phyloP scores from a whole-genome alignment of 768 basidiomycete species.

The Boletales sp. region DNA sequence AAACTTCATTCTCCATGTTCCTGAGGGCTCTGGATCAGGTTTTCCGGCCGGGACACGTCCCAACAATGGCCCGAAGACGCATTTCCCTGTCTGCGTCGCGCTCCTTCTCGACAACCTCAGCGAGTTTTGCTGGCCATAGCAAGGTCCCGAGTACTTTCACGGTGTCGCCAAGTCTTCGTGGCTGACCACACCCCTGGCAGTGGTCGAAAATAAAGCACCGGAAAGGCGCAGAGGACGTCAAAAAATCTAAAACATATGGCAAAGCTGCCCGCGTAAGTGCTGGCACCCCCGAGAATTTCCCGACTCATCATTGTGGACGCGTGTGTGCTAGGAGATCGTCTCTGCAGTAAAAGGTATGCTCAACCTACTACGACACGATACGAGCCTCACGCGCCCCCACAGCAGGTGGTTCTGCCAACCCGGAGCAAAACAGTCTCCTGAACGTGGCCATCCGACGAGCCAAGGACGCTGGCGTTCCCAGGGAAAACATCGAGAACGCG shows the following conservation, averaged over 20 bases:
- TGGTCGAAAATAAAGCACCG: constrained; percentile 77
- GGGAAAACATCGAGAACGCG: constrained; percentile 64
- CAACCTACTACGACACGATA: not conserved
- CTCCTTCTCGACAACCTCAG: constrained; percentile 24
- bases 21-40: not conserved
- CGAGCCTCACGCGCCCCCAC: constrained; percentile 1
- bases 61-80: constrained; percentile 1
- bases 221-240: constrained; percentile 62
- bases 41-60: not conserved
- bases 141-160: constrained; percentile 28
- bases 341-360: constrained; percentile 47
- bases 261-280: constrained; percentile 51
- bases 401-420: constrained; percentile 59
- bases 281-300: not conserved
- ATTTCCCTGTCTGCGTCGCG: constrained; percentile 9
- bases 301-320: not conserved
- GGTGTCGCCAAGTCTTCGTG: not conserved
- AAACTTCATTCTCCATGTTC: constrained; percentile 5
- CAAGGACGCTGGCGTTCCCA: constrained; percentile 59
- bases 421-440: constrained; percentile 50
- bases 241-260: constrained; percentile 55
- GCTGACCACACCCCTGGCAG: constrained; percentile 30
- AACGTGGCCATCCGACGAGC: constrained; percentile 53
- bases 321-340: constrained; percentile 50
- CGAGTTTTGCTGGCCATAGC: constrained; percentile 36